Evolutionary conservation across 306 rosid species (phyloP).

Genomic region (Quercus parvula): DNA sequence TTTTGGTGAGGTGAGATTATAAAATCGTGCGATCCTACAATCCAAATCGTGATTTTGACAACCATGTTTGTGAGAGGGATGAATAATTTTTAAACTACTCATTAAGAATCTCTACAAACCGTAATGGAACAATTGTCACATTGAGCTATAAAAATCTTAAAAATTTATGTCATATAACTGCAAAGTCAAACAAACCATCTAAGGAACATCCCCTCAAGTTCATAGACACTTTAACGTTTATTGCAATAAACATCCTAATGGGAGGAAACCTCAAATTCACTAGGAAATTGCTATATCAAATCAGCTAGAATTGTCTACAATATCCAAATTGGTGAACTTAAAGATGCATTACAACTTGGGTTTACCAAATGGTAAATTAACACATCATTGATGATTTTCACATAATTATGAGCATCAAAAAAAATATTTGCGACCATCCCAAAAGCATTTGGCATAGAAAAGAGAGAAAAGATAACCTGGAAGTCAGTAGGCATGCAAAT

Average conservation of each 20-base stretch:
- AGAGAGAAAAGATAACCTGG: conserved; percentile 23
- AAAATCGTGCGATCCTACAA: no score
- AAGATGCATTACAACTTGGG: conserved; percentile 31
- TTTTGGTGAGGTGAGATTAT: no score
- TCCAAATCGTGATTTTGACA: no score
- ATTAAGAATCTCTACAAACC: conserved; percentile 64
- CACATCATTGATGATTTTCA: conserved; percentile 16
- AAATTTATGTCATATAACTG: background rate
- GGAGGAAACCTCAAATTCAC: conserved; percentile 38
- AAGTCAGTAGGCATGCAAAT: conserved; percentile 35
- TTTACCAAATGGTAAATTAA: conserved; percentile 57
- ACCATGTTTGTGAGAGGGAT: conserved; percentile 69
- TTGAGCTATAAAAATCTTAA: background rate
- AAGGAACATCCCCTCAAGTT: conserved; percentile 83
- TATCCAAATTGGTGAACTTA: conserved; percentile 54
- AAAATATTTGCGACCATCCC: no score
- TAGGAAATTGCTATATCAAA: conserved; percentile 61
- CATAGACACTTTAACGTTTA: conserved; percentile 75
- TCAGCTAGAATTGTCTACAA: conserved; percentile 54
- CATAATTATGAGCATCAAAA: conserved; percentile 6
- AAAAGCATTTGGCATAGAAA: background rate
- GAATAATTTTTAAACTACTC: conserved; percentile 69
- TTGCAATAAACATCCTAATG: conserved; percentile 31
- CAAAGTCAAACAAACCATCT: conserved; percentile 60
- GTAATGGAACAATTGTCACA: conserved; percentile 17